Percentiles rank a stretch among this genome's conserved stretches.
Conservation (phyloP, 2,329 filamentous ascomycete genomes). For the Ophiostoma sp. region DNA sequence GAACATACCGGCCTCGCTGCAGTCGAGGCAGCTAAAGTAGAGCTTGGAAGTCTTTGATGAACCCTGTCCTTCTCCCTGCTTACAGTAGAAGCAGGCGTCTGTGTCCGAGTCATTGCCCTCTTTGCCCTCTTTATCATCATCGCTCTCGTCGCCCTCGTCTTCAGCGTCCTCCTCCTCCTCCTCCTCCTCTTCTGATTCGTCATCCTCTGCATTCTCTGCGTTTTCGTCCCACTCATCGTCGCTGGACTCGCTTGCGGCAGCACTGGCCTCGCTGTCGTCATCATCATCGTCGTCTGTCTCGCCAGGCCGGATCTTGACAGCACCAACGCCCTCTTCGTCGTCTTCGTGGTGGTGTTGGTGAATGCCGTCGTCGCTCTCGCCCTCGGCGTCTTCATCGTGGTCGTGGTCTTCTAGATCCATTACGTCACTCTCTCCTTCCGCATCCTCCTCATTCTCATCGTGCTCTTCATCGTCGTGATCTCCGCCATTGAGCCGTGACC, state of each 20-base stretch:
- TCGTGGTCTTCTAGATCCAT: slow-evolving; percentile 12
- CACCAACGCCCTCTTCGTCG: slow-evolving; percentile 48
- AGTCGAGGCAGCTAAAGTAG: slow-evolving; percentile 29
- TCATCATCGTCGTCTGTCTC: slow-evolving; percentile 46
- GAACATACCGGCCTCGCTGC: slow-evolving; percentile 10
- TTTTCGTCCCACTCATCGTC: slow-evolving; percentile 57
- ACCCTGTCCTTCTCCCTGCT: slow-evolving; percentile 75
- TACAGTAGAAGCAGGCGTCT: slow-evolving; percentile 64
- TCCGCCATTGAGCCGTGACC: slow-evolving; percentile 30
- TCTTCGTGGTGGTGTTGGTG: slow-evolving; percentile 13
- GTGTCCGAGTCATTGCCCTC: slow-evolving; percentile 55
- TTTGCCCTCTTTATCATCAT: slow-evolving; percentile 49
- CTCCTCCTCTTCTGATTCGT: slow-evolving; percentile 27
- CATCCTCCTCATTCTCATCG: slow-evolving; percentile 27
- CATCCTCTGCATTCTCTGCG: slow-evolving; percentile 45
- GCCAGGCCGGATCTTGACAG: slow-evolving; percentile 52
- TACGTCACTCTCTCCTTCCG: slow-evolving; percentile 28
- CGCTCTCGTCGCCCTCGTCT: slow-evolving; percentile 46
- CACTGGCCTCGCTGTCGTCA: slow-evolving; percentile 38
- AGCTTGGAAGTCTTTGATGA: slow-evolving; percentile 64
- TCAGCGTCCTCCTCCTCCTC: slow-evolving; percentile 44
- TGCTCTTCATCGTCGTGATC: slow-evolving; percentile 33
- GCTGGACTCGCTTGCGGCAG: slow-evolving; percentile 41
- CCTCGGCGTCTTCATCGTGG: slow-evolving; percentile 34
- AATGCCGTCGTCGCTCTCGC: slow-evolving; percentile 45